These are phyloP conservation scores for Chalciporus sp. DNA, from an alignment of 1,284 basidiomycete species.

Conservation along the genomic window DNA sequence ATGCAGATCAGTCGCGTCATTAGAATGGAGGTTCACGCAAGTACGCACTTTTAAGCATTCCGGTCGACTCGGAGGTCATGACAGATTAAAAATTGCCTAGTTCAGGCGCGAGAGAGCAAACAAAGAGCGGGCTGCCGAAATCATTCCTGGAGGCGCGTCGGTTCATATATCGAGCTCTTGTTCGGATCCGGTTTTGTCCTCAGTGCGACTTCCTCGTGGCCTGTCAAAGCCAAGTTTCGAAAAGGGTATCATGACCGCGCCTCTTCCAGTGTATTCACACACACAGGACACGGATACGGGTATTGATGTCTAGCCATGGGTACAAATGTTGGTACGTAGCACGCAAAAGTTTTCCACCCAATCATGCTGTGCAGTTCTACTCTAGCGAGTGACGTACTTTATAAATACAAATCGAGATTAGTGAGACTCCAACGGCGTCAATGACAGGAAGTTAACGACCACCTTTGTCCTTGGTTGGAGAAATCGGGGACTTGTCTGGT, in stretches of 20 bases:
- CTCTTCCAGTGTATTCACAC: not conserved
- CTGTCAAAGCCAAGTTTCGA: not conserved
- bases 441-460: not conserved
- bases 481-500: not conserved
- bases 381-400: not conserved
- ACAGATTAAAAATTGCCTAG: not conserved
- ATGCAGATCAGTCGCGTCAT: slow-evolving; percentile 1
- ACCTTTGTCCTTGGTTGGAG: not conserved
- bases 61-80: not conserved
- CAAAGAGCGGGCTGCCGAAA: no score
- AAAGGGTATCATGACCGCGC: not conserved
- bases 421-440: not conserved
- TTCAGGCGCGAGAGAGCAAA: not conserved
- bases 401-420: not conserved
- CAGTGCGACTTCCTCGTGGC: slow-evolving; percentile 4
- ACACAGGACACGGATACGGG: not conserved
- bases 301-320: not conserved
- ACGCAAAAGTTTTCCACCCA: not conserved
- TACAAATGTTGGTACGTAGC: not conserved
- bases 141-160: not conserved
- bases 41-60: slow-evolving; percentile 19
- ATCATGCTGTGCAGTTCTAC: not conserved
- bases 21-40: not conserved
- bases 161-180: slow-evolving; percentile 1
- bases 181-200: slow-evolving; percentile 16